These are phyloP conservation scores for Coprinopsis marcescibilis DNA, from an alignment of 768 basidiomycete genomes.

Conservation along the genomic window DNA sequence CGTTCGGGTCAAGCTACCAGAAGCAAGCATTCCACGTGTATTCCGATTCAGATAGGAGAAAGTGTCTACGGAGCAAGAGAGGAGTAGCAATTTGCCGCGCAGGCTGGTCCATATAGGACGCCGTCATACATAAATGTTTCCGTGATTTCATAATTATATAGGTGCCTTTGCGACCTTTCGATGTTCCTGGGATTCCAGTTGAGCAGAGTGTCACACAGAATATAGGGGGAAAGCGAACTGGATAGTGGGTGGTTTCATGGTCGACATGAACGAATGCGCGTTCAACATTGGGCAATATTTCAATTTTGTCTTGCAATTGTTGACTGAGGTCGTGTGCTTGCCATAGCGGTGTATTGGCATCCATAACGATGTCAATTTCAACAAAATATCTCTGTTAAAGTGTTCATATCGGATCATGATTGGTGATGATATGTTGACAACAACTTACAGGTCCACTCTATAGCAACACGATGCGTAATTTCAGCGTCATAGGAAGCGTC, in stretches of 20 bases:
- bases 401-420: no score
- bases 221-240: slow-evolving; percentile 26
- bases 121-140: no score
- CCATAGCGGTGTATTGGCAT: slow-evolving; percentile 82
- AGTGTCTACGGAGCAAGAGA: no score
- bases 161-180: slow-evolving; percentile 32
- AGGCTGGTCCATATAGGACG: no score
- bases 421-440: slow-evolving; percentile 2
- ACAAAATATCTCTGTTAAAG: slow-evolving; percentile 83
- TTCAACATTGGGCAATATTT: slow-evolving; percentile 84
- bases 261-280: slow-evolving; percentile 95
- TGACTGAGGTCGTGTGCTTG: slow-evolving; percentile 85
- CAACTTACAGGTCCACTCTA: slow-evolving; percentile 65
- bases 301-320: slow-evolving; percentile 82
- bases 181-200: slow-evolving; percentile 35
- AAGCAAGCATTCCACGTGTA: background rate
- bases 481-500: slow-evolving; percentile 7
- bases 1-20: background rate
- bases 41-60: background rate
- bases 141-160: slow-evolving; percentile 10
- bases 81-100: no score
- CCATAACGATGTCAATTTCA: slow-evolving; percentile 93
- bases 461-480: slow-evolving; percentile 10
- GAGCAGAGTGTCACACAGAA: background rate
- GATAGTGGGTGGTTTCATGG: slow-evolving; percentile 81